Conservation (phyloP, 129 eudicot genomes). For the Arctium minus region DNA sequence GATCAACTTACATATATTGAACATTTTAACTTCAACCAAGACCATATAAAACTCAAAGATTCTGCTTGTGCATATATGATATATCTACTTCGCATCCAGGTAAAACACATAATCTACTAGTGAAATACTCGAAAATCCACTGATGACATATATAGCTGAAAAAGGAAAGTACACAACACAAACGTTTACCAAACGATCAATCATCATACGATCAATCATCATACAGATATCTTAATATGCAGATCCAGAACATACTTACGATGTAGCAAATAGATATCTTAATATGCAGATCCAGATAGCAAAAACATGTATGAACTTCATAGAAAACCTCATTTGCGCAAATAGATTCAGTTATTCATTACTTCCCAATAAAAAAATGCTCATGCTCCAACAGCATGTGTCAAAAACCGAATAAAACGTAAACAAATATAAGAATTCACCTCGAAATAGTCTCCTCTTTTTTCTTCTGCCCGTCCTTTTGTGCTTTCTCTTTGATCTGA, state of each 20-base stretch:
- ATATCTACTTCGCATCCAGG: slow-evolving; percentile 1
- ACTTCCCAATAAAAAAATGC: not conserved
- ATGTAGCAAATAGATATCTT: slow-evolving; percentile 6
- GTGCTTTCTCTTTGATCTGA: slow-evolving; percentile 89
- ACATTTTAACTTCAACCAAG: slow-evolving; percentile 4
- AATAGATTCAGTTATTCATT: slow-evolving; percentile 1
- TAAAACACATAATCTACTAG: slow-evolving; percentile 13
- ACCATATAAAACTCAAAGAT: not conserved
- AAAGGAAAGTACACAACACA: slow-evolving; percentile 4
- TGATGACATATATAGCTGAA: not conserved
- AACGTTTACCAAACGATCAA: slow-evolving; percentile 1
- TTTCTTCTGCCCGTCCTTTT: slow-evolving; percentile 92
- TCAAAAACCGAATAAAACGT: slow-evolving; percentile 2
- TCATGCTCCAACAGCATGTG: not conserved
- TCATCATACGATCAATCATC: not conserved
- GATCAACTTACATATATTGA: not conserved
- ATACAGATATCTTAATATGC: too few species aligned
- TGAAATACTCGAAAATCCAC: slow-evolving; percentile 9
- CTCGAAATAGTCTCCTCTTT: slow-evolving; percentile 96
- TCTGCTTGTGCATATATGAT: slow-evolving; percentile 4
- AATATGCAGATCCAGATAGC: slow-evolving; percentile 17
- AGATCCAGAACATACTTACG: slow-evolving; percentile 8
- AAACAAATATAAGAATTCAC: slow-evolving; percentile 29
- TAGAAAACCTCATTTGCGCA: not conserved
- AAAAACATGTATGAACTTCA: slow-evolving; percentile 5